Evolutionary conservation across 2,329 filamentous ascomycete genomes (phyloP).

Genomic region (Xylariaceae sp.): DNA sequence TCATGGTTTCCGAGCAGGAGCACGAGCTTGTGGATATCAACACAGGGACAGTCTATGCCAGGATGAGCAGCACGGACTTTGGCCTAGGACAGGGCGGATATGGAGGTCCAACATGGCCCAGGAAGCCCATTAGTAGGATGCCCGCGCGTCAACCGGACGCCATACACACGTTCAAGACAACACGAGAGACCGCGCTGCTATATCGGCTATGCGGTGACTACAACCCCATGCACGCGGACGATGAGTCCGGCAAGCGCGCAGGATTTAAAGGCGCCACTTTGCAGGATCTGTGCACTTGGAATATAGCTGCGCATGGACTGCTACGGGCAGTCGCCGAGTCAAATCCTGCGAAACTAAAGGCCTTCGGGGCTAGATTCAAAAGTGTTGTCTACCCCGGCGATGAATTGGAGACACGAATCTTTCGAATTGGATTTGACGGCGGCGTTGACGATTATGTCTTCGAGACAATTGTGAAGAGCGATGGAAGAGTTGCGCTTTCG

Average conservation of each 20-base stretch:
- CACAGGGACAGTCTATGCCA: constrained; percentile 37
- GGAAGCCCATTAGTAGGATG: constrained; percentile 33
- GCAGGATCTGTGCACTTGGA: constrained; percentile 46
- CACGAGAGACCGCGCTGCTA: constrained; percentile 37
- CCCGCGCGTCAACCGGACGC: constrained; percentile 36
- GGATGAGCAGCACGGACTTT: constrained; percentile 39
- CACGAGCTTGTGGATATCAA: constrained; percentile 38
- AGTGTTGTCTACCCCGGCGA: constrained; percentile 46
- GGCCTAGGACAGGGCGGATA: constrained; percentile 46
- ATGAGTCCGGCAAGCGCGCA: constrained; percentile 21
- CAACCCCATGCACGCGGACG: constrained; percentile 36
- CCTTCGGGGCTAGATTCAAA: constrained; percentile 43
- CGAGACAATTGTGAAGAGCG: constrained; percentile 36
- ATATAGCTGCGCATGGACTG: constrained; percentile 43
- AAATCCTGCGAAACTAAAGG: constrained; percentile 39
- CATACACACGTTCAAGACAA: constrained; percentile 37
- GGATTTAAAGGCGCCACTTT: constrained; percentile 45
- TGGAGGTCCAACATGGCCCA: constrained; percentile 39
- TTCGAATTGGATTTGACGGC: constrained; percentile 34
- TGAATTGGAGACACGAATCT: constrained; percentile 41
- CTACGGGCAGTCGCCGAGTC: constrained; percentile 39
- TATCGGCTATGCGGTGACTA: constrained; percentile 47
- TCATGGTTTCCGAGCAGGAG: constrained; percentile 42
- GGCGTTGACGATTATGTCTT: constrained; percentile 37
- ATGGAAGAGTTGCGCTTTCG: constrained; percentile 35